Evolutionary conservation across 1,284 basidiomycete species (phyloP).

Genomic region (Marasmius sp.): DNA sequence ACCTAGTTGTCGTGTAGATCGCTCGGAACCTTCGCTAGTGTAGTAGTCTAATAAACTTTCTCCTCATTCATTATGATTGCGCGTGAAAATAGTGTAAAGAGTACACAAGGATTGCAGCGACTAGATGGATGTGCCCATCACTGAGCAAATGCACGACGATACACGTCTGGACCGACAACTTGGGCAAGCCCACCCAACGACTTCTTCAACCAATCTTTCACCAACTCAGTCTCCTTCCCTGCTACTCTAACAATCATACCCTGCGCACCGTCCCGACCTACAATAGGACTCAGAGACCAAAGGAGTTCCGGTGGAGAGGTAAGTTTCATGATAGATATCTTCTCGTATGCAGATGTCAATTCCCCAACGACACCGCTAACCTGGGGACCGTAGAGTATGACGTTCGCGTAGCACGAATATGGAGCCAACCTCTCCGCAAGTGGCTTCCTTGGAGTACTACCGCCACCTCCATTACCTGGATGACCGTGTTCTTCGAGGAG

Average conservation of each 20-base stretch:
- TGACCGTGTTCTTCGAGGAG: constrained; percentile 57
- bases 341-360: constrained; percentile 50
- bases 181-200: constrained; percentile 50
- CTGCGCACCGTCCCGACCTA: constrained; percentile 30
- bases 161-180: constrained; percentile 63
- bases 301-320: constrained; percentile 55
- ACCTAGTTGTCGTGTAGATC: constrained; percentile 7
- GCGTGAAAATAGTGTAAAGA: not conserved
- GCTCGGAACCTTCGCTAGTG: constrained; percentile 27
- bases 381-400: constrained; percentile 72
- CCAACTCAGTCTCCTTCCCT: constrained; percentile 69
- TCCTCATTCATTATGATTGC: not conserved
- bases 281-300: constrained; percentile 74
- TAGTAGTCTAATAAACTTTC: not conserved
- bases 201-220: constrained; percentile 66
- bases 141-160: constrained; percentile 59
- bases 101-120: not conserved
- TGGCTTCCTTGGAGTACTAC: constrained; percentile 36
- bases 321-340: constrained; percentile 63
- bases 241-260: constrained; percentile 69
- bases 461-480: constrained; percentile 7
- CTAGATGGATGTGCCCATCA: not conserved
- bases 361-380: constrained; percentile 42
- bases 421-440: constrained; percentile 67
- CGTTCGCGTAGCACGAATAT: constrained; percentile 84